Percentiles rank a stretch among this genome's conserved stretches.
Evolutionary conservation across 139 green algal species (phyloP).

Genomic region (Pleodorina starrii): DNA sequence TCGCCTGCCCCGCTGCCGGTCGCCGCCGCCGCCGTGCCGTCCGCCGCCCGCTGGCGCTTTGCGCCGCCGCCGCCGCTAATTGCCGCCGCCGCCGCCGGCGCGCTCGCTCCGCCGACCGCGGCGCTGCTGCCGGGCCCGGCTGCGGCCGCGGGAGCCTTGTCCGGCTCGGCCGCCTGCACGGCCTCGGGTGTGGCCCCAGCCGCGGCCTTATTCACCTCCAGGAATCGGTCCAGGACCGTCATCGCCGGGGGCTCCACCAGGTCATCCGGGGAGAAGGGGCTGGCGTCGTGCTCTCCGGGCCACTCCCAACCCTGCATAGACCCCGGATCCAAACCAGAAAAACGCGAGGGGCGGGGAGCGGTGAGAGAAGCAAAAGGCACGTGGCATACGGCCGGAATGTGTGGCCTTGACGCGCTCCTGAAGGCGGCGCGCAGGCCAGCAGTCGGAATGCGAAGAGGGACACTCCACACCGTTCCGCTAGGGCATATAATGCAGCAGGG

Average conservation of each 20-base stretch:
- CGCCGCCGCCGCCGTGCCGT: background rate
- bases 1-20: background rate
- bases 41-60: background rate
- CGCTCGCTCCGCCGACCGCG: background rate
- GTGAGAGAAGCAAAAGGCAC: too few relatives aligned
- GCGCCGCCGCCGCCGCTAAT: background rate
- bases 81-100: background rate
- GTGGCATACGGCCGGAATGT: too few relatives aligned
- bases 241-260: background rate
- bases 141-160: background rate
- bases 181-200: background rate
- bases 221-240: slow-evolving; percentile 1
- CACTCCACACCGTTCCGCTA: too few relatives aligned
- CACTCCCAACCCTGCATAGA: slow-evolving; percentile 28
- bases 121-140: background rate
- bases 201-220: background rate
- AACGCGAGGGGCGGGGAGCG: background rate
- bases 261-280: slow-evolving; percentile 17
- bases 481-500: too few relatives aligned
- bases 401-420: too few relatives aligned
- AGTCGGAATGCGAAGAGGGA: too few relatives aligned
- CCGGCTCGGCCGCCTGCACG: too few relatives aligned
- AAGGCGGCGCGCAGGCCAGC: too few relatives aligned
- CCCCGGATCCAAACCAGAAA: background rate
- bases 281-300: background rate